Evolutionary conservation across 768 basidiomycete species (phyloP), one percentile per base, ranked within the genome.

Genomic region (Myochromella boudieri): DNA sequence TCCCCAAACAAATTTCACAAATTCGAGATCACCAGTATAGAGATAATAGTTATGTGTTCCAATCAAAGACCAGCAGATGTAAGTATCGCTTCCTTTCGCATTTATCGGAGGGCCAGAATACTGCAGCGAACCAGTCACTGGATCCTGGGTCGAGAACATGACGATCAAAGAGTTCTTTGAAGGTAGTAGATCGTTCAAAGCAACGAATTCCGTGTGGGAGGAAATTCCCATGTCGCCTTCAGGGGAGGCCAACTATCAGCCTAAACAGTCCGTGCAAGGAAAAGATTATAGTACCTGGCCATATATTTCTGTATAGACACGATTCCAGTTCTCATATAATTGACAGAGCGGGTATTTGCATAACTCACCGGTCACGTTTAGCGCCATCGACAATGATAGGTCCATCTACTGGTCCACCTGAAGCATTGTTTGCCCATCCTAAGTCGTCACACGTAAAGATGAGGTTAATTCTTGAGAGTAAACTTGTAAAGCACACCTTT

Each of bases 311-410:
- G 37, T 41, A 11, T n/a, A n/a, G 11, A 32, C 20, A 34, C n/a
- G 17, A 21, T n/a, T 10, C 20, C 21, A 38, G n/a, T n/a, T n/a
- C n/a, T 17, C 26, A 42, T 18, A 9, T 12, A 5, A 27, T 10
- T 42, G 25, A 17, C 2, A 7, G 11, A 5, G 12, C 4, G 12
- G 2, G 22, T 10, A 26, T 3, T 31, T 15, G 9, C 24, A 41
- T 12, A 24, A 48, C 66, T 39, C 32, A 71, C 71, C 76, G 65
- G 54, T 78, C 77, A 31, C 77, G 68, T 52, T 79, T 78, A 1
- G 77, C 76, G 3, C 77, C 77, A 48, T 79, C 77, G 5, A 78
- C 75, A 27, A 79, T 66, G 33, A 77, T 76, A n/a, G 76, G 74
- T 0, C 76, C 76, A 6, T 68, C 72, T 0, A 69, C 65, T 11